Evolutionary conservation across 352 stramenopile species (phyloP).

Genomic region (Globisporangium barbulae): DNA sequence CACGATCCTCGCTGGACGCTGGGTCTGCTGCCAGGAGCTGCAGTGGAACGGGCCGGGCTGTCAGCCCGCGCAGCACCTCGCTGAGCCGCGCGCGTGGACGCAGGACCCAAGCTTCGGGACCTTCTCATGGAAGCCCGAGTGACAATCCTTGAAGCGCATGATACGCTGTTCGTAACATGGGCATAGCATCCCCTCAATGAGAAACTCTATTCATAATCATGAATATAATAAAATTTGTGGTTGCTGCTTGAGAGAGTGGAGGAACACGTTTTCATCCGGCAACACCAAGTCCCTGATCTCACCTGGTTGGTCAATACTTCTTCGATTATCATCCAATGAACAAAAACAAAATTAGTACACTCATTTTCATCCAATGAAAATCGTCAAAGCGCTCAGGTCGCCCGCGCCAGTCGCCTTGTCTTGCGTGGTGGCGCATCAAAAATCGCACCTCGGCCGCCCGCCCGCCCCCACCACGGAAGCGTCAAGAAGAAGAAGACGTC

Average conservation of each 20-base stretch:
- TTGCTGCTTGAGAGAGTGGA: too few species aligned
- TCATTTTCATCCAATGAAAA: not conserved
- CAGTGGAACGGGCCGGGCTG: slow-evolving; percentile 32
- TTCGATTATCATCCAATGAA: not conserved
- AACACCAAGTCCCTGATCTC: too few species aligned
- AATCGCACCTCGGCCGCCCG: not conserved
- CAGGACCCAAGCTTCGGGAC: slow-evolving; percentile 36
- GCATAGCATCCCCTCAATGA: not conserved
- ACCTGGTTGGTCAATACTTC: not conserved
- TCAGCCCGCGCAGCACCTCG: slow-evolving; percentile 30
- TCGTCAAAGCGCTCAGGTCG: not conserved
- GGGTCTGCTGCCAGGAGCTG: slow-evolving; percentile 51
- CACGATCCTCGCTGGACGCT: slow-evolving; percentile 36
- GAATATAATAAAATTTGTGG: too few species aligned
- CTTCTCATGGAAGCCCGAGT: slow-evolving; percentile 29
- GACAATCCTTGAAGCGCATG: not conserved
- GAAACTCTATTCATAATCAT: not conserved
- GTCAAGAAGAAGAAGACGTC: not conserved
- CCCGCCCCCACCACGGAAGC: not conserved
- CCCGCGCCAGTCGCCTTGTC: not conserved
- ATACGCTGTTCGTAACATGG: not conserved
- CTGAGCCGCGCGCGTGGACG: slow-evolving; percentile 26
- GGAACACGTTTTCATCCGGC: too few species aligned
- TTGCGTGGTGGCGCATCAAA: not conserved
- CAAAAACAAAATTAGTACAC: not conserved